Conservation (phyloP, 2,329 filamentous ascomycete species). For the Diaporthe citriasiana region DNA sequence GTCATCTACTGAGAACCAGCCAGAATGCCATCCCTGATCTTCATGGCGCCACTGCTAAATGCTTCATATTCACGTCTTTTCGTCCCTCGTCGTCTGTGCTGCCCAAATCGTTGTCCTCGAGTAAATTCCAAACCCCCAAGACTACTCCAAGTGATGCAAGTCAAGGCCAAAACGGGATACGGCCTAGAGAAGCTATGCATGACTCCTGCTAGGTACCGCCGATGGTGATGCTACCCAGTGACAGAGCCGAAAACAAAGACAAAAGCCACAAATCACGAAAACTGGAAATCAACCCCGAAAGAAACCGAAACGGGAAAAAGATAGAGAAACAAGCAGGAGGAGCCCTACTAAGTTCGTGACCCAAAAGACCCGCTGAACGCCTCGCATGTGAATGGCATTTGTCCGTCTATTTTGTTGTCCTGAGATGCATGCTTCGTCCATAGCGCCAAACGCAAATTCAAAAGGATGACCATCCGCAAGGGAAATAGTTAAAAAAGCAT, state of each 20-base stretch:
- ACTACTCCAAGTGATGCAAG: conserved; percentile 26
- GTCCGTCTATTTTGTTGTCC: conserved; percentile 40
- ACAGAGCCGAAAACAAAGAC: neutral
- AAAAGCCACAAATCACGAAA: neutral
- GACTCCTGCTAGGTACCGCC: neutral
- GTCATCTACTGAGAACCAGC: neutral
- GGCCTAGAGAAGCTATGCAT: neutral
- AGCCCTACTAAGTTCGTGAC: neutral
- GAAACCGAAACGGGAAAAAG: neutral
- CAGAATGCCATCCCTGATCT: neutral
- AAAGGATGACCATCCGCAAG: neutral
- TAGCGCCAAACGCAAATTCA: conserved; percentile 23
- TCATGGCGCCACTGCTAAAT: neutral
- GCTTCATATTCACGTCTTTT: conserved; percentile 4
- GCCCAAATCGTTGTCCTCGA: neutral
- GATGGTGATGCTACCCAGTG: neutral
- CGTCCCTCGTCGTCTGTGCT: neutral
- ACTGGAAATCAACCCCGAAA: neutral
- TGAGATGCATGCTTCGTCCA: conserved; percentile 35
- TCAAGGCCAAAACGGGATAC: neutral
- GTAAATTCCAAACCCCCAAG: neutral
- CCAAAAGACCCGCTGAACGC: conserved; percentile 30
- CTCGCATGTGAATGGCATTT: conserved; percentile 25
- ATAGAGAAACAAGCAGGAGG: neutral
- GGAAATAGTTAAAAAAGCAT: neutral